Evolutionary conservation across 768 basidiomycete genomes (phyloP).

Genomic region (Rhizopogon roseolus): DNA sequence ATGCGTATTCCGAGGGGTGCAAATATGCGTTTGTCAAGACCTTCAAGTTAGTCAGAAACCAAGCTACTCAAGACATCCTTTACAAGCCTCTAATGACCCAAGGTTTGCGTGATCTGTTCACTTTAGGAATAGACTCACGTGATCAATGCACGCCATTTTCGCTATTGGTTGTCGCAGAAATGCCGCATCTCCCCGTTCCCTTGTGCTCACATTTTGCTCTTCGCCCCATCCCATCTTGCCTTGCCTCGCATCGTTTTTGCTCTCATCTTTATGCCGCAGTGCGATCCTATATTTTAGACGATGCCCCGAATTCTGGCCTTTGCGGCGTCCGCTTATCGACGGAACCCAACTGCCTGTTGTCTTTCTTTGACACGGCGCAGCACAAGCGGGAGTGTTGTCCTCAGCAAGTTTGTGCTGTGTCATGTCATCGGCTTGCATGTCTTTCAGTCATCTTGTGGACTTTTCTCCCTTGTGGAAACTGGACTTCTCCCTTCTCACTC

Average conservation of each 20-base stretch:
- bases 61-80: no score
- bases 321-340: no score
- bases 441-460: neutral
- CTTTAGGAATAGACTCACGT: constrained; percentile 7
- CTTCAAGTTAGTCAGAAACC: neutral
- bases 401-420: constrained; percentile 33
- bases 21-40: neutral
- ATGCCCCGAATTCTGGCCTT: no score
- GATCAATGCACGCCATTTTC: constrained; percentile 15
- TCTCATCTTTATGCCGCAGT: neutral
- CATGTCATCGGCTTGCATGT: constrained; percentile 6
- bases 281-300: neutral
- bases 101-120: constrained; percentile 5
- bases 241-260: neutral
- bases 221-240: neutral
- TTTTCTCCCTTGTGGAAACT: neutral
- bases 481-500: neutral
- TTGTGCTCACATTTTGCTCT: neutral
- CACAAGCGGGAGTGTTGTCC: constrained; percentile 43
- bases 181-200: constrained; percentile 28
- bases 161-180: constrained; percentile 34
- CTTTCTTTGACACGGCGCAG: constrained; percentile 10
- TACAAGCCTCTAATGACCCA: neutral
- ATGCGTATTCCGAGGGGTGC: neutral
- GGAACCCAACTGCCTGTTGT: neutral